Conservation (phyloP, 805 yeast genomes). For the Saturnispora silvae region DNA sequence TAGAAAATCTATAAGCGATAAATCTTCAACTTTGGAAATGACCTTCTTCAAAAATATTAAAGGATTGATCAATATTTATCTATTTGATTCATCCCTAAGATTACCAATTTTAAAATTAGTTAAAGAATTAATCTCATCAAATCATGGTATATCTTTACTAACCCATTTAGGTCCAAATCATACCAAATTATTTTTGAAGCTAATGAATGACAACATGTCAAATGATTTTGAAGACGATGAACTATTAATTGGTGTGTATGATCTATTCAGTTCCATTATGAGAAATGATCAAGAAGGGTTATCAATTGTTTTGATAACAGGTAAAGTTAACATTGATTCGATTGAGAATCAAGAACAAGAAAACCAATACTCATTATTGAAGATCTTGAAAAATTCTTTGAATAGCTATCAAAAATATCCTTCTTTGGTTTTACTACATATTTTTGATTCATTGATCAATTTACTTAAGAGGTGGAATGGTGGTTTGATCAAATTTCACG, state of each 20-base stretch:
- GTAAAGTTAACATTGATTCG: constrained; percentile 32
- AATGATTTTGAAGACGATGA: constrained; percentile 42
- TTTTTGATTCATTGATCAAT: constrained; percentile 61
- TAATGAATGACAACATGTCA: constrained; percentile 50
- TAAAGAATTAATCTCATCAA: constrained; percentile 44
- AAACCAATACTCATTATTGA: constrained; percentile 35
- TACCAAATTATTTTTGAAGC: constrained; percentile 48
- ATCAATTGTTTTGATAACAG: constrained; percentile 58
- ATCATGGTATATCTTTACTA: constrained; percentile 60
- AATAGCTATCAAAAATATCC: constrained; percentile 45
- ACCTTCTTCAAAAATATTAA: constrained; percentile 46
- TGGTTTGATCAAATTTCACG: constrained; percentile 40
- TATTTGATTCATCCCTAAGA: constrained; percentile 38
- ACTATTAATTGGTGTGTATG: constrained; percentile 47
- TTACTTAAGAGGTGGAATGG: constrained; percentile 75
- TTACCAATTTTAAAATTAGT: constrained; percentile 43
- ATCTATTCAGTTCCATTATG: constrained; percentile 57
- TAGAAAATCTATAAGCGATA: constrained; percentile 36
- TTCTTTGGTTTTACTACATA: constrained; percentile 49
- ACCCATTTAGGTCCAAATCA: constrained; percentile 67
- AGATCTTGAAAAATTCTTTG: constrained; percentile 45
- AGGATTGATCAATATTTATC: constrained; percentile 46
- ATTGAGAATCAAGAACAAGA: constrained; percentile 8
- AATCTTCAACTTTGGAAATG: constrained; percentile 59
- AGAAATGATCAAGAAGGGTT: constrained; percentile 69